Conservation (phyloP, 345 rosid species). For the Ricinus communis region DNA sequence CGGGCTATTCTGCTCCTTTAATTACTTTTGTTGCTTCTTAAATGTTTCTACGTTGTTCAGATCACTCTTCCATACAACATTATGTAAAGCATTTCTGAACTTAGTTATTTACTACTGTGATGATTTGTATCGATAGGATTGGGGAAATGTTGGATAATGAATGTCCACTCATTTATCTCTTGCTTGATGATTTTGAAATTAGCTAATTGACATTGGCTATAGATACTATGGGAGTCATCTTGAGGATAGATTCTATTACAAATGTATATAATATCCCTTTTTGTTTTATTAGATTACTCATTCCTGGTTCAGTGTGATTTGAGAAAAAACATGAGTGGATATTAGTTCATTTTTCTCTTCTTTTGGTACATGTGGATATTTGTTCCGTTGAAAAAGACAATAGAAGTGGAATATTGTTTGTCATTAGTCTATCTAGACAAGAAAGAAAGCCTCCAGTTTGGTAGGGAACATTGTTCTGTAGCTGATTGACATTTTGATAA, state of each 20-base stretch:
- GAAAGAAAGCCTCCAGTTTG: too few species aligned
- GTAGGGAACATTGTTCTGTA: too few species aligned
- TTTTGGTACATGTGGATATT: not conserved
- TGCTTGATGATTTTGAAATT: not conserved
- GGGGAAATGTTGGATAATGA: not conserved
- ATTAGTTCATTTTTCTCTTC: not conserved
- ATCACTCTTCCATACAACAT: not conserved
- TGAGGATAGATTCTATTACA: not conserved
- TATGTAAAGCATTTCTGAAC: not conserved
- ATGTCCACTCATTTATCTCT: not conserved
- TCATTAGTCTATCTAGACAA: too few species aligned
- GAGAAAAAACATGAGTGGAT: not conserved
- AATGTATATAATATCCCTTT: not conserved
- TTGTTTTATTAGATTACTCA: not conserved
- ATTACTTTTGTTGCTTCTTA: conserved; percentile 2
- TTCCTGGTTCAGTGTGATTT: not conserved
- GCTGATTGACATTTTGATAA: too few species aligned
- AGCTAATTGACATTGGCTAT: conserved; percentile 1
- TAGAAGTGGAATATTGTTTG: not conserved
- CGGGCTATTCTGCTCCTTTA: conserved; percentile 2
- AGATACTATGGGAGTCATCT: not conserved
- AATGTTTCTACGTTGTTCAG: conserved; percentile 1
- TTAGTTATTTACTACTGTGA: not conserved
- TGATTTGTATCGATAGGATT: not conserved
- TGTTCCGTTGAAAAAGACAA: not conserved